Base-by-base conservation (phyloP, 306 rosid species). In the Ceratonia siliqua region DNA sequence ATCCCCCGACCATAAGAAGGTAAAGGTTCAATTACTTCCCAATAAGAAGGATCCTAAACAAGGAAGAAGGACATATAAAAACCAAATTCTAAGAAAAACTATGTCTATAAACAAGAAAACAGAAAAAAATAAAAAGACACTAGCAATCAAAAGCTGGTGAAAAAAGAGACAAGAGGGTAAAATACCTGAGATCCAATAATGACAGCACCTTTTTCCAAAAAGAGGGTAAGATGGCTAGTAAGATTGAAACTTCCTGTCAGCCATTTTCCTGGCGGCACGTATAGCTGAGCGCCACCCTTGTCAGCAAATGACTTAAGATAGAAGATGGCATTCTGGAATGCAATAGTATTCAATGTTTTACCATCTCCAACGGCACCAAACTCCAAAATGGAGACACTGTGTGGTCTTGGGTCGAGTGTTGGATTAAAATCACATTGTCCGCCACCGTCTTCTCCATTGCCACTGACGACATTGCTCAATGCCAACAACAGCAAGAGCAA, bases 321-420 rank as follows among this genome's bases (percentile, higher is more conserved):
- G 83, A 94, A 94, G 17, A 94, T 83, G 65, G 98, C 98, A 84
- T 94, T 94, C 85, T 91, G 96, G 75, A 94, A 94, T 77, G 98
- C 98, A 54, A 91, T 65, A 52, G 97, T 94, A 76, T 94, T 94
- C 80, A 89, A 66, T 62, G 98, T 89, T 77, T 86, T 87, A n/a
- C 98, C 98, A 84, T 94, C 98, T 21, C 98, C 98, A 75, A 91
- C 97, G 1, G 98, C 98, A 24, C 98, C 98, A 79, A 94, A 94
- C 86, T 94, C 98, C 79, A 75, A 64, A 38, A 94, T 91, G 28
- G 98, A 88, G 17, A 94, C 98, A 70, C 91, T 90, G 41, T 94
- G 98, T 35, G 98, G 98, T 35, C 98, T 91, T 61, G 97, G 89
- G 25, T 83, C 83, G 63, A 85, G 80, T 71, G 79, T 68, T 14